Conservation (phyloP, 495 filamentous ascomycete genomes). For the Aspergillus coremiiformis region DNA sequence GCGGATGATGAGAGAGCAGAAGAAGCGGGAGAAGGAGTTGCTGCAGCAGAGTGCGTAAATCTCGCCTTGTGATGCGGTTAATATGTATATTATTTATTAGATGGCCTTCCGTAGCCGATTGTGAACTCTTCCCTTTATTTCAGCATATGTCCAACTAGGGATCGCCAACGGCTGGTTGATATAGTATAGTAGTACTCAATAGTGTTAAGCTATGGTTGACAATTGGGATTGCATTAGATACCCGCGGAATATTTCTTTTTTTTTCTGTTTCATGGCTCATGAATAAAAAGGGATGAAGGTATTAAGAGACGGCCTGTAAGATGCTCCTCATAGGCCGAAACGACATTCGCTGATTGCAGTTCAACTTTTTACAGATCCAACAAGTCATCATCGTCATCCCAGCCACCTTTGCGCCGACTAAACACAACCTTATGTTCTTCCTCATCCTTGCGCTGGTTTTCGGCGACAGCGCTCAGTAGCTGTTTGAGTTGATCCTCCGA, state of each 20-base stretch:
- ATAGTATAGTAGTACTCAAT: no score
- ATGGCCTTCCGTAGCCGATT: not conserved
- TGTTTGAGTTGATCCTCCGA: conserved; percentile 92
- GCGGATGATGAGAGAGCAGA: conserved; percentile 58
- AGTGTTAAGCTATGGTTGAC: no score
- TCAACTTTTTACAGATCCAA: conserved; percentile 45
- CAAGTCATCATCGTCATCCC: conserved; percentile 83
- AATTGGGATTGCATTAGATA: not conserved
- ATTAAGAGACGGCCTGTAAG: not conserved
- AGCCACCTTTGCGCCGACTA: conserved; percentile 70
- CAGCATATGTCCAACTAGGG: not conserved
- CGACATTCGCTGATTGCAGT: not conserved
- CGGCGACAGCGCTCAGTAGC: conserved; percentile 71
- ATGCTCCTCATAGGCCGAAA: not conserved
- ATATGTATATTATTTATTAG: conserved; percentile 10
- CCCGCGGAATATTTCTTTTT: not conserved
- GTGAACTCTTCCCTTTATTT: not conserved
- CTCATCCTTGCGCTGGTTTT: conserved; percentile 52
- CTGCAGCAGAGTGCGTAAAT: conserved; percentile 24
- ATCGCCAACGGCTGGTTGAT: no score
- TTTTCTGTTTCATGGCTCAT: not conserved
- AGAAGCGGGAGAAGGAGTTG: conserved; percentile 55
- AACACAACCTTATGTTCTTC: conserved; percentile 78
- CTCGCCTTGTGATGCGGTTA: not conserved
- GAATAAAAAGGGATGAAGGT: not conserved